Percentiles rank a stretch among this genome's conserved stretches.
Evolutionary conservation across 805 yeast species (phyloP).

Genomic region (Suhomyces sp.): DNA sequence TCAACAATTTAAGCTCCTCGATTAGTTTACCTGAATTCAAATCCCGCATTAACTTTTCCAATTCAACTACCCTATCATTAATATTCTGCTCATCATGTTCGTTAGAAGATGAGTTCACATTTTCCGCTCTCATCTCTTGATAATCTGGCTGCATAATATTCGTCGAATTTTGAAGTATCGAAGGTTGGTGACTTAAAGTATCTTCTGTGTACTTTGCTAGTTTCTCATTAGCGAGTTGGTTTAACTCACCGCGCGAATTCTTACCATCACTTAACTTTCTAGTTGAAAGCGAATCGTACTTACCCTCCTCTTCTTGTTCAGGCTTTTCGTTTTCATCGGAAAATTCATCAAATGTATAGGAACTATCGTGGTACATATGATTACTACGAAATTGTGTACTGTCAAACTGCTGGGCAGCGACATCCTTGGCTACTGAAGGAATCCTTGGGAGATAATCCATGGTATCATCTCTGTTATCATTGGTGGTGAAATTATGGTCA

Average conservation of each 20-base stretch:
- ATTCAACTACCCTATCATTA: conserved; percentile 8
- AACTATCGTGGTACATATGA: conserved; percentile 13
- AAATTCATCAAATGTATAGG: conserved; percentile 34
- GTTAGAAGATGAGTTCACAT: background rate
- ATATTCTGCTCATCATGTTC: conserved; percentile 1
- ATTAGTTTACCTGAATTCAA: conserved; percentile 7
- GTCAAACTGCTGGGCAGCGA: background rate
- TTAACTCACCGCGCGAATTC: background rate
- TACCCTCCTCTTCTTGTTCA: background rate
- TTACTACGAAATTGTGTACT: background rate
- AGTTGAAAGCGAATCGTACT: conserved; percentile 3
- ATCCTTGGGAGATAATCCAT: conserved; percentile 7
- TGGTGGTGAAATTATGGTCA: conserved; percentile 11
- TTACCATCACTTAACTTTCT: background rate
- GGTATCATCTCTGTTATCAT: conserved; percentile 9
- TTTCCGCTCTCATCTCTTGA: background rate
- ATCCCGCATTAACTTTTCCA: conserved; percentile 14
- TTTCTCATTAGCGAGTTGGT: background rate
- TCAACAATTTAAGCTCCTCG: conserved; percentile 14
- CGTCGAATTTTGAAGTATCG: conserved; percentile 9
- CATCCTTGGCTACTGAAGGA: background rate
- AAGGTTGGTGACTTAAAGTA: conserved; percentile 8
- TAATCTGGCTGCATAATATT: conserved; percentile 4
- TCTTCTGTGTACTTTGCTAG: conserved; percentile 2
- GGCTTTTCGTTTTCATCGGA: conserved; percentile 13